A percentile compares a stretch with the other conserved stretches of the same genome.
Evolutionary conservation across 257 asterid species (phyloP).

Genomic region (Solanum pinnatisectum): DNA sequence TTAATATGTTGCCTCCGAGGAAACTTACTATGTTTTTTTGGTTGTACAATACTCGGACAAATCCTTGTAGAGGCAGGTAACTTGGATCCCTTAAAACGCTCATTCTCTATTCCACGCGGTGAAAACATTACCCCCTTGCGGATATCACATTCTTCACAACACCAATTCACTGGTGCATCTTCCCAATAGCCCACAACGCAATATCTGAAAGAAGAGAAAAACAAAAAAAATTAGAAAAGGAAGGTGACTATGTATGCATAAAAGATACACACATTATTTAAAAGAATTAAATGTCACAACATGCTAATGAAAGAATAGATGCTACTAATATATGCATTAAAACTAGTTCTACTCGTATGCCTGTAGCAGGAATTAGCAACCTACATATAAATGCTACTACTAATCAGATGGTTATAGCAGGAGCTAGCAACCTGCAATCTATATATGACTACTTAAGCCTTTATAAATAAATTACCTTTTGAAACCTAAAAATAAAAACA

Average conservation of each 20-base stretch:
- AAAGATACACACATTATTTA: no score
- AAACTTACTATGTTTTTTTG: background rate
- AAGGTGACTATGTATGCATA: background rate
- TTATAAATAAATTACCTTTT: no score
- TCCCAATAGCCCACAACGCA: constrained; percentile 22
- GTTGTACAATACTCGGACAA: background rate
- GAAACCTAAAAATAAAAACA: no score
- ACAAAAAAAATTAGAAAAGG: no score
- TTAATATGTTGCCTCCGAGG: background rate
- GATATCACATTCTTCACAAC: constrained; percentile 34
- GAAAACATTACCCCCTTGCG: background rate
- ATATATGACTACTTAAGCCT: no score
- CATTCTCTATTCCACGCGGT: constrained; percentile 1
- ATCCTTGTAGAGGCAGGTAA: background rate
- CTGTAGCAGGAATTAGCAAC: no score
- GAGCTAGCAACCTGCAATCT: no score
- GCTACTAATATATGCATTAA: background rate
- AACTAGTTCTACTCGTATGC: no score
- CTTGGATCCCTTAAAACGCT: background rate
- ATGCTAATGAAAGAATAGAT: background rate
- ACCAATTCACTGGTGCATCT: constrained; percentile 21
- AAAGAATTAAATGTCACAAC: background rate
- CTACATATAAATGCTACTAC: background rate
- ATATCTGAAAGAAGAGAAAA: constrained; percentile 29
- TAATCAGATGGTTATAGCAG: no score